Base-by-base conservation (phyloP, 352 stramenopile genomes). In the Globisporangium carolinianum region DNA sequence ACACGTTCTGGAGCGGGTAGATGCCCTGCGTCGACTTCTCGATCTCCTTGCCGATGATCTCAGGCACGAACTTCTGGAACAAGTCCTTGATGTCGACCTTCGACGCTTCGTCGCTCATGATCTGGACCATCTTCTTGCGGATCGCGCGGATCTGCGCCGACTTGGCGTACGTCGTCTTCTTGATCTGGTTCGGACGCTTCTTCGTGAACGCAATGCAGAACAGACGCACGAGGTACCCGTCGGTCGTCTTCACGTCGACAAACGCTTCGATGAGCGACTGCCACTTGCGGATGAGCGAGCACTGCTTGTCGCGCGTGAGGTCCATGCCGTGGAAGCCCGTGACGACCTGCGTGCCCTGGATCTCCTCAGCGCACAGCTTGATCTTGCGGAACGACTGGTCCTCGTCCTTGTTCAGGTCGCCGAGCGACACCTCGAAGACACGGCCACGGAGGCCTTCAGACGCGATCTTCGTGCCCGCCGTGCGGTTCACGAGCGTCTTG, bases 121-220 rank as follows among this genome's bases (percentile, higher is more conserved):
- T 96, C 60, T 96, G 82, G 18, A 96, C 94, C 97, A 99, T 99
- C 83, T 99, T 99, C 73, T 97, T 97, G 61, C 97, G 94, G 76
- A 99, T 99, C 47, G 85, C 82, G 61, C 94, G 91, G 71, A 98
- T 89, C 86, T 99, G 97, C 50, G 94, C 94, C 53, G 84, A 93
- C 79, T 99, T 97, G 58, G 97, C 97, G 86, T 99, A 99, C 71
- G 94, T 98, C 39, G 97, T 99, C 82, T 98, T 98, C 83, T 98
- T 98, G 77, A 99, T 96, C 87, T 99, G 97, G 79, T 98, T 98
- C 41, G 94, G 90, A 71, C 97, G 91, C 68, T 98, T 98, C 79
- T 98, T 98, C 84, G 98, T 99, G 93, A 99, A 99, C 55, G 90
- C 97, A 76, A 99, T 99, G 88, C 91, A 98, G 84, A 99, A 99